Conservation (phyloP, 2,329 filamentous ascomycete genomes). For the Xylariaceae sp. region DNA sequence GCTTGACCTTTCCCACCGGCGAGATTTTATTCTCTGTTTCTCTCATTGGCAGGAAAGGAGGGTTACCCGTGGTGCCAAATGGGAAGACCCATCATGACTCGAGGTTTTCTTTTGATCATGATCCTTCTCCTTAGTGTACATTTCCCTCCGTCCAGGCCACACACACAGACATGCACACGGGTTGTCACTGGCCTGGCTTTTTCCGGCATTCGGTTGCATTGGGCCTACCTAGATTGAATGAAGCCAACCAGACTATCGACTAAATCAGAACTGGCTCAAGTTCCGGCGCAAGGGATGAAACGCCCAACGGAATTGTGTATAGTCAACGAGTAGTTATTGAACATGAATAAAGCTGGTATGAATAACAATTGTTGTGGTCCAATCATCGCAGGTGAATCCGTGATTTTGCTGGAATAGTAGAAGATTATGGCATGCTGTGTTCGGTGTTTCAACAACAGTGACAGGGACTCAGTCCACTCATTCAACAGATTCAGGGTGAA, state of each 20-base stretch:
- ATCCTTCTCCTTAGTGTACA: conserved; percentile 11
- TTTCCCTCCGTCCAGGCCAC: background rate
- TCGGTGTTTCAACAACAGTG: too few relatives aligned
- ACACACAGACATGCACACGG: background rate
- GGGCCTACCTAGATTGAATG: conserved; percentile 19
- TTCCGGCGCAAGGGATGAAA: conserved; percentile 1
- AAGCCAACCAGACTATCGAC: conserved; percentile 8
- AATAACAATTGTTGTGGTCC: background rate
- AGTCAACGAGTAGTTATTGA: conserved; percentile 8
- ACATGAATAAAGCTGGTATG: conserved; percentile 7
- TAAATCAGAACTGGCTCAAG: background rate
- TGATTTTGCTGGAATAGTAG: too few relatives aligned
- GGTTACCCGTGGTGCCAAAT: background rate
- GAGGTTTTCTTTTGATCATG: conserved; percentile 1
- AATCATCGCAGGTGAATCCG: background rate
- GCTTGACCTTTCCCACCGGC: conserved; percentile 4
- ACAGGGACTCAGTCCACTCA: too few relatives aligned
- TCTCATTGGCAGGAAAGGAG: background rate
- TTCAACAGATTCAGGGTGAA: too few relatives aligned
- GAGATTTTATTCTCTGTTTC: conserved; percentile 2
- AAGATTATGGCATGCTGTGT: too few relatives aligned
- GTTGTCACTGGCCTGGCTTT: conserved; percentile 1
- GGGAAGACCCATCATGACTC: background rate
- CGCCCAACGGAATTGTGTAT: conserved; percentile 5
- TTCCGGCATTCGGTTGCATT: conserved; percentile 17